Evolutionary conservation across 768 basidiomycete genomes (phyloP), one percentile per base, ranked within the genome.

Genomic region (Rubroboletus satanas): DNA sequence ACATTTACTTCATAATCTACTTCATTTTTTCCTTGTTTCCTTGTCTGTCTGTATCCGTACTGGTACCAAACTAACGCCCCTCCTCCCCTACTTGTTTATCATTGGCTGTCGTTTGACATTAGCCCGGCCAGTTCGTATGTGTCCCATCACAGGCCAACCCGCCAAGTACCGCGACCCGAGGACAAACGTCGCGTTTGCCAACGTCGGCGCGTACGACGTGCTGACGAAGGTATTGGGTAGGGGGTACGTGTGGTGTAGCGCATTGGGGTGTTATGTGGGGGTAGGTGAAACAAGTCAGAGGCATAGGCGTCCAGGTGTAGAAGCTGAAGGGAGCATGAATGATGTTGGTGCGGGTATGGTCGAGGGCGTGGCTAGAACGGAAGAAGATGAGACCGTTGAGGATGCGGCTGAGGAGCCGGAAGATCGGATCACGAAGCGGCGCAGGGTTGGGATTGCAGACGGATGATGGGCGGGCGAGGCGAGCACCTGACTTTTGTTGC

Each of bases 101-200:
- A 5, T 29, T 28, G 26, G 26, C 5, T 10, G 28, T 44, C 10
- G 17, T 44, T 29, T 44, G 28, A 11, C 15, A 44, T n/a, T 44
- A 45, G 45, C 45, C 18, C 31, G 45, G 2, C 31, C 31, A n/a
- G 18, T 77, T 17, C 81, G 79, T 51, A 75, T 69, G 7, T 96
- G 94, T 67, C 83, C 82, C 0, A 82, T 98, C 56, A 95, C 91
- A 0, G 95, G 95, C 3, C 77, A 77, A 41, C 75, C 78, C 5
- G 93, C 93, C 0, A 79, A 74, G 43, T 98, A 98, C 65, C 66
- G 82, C 37, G 93, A 97, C 67, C 93, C 94, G 1, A 74, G 81
- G 39, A 87, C 88, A 0, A 83, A 83, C 10, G 84, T 89, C 7
- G 93, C 92, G 0, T 98, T 83, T 69, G 88, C 91, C 2, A 81